Conservation (phyloP, 345 rosid species). For the Cardamine chenopodiifolia region DNA sequence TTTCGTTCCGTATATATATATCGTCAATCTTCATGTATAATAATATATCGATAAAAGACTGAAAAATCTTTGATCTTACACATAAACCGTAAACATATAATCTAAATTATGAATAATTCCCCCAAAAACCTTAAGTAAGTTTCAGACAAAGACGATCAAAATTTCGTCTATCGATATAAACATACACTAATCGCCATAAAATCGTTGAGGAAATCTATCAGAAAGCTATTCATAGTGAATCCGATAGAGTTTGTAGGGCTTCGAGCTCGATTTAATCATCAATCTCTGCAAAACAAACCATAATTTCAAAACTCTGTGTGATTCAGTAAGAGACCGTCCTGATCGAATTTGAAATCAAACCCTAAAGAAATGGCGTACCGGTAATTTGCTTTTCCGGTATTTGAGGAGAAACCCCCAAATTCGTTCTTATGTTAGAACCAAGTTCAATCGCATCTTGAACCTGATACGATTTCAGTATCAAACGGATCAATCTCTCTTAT, state of each 20-base stretch:
- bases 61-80: neutral
- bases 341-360: neutral
- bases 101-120: neutral
- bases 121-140: neutral
- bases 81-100: neutral
- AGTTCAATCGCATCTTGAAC: conserved; percentile 58
- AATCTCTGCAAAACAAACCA: conserved; percentile 19
- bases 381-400: conserved; percentile 32
- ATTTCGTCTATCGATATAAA: neutral
- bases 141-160: neutral
- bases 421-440: conserved; percentile 51
- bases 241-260: neutral
- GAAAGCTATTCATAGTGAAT: neutral
- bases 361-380: neutral
- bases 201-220: neutral
- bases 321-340: neutral
- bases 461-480: conserved; percentile 23
- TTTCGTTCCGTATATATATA: no score
- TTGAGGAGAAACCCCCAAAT: conserved; percentile 43
- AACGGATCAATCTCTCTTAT: neutral
- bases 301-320: neutral
- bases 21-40: no score
- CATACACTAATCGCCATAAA: neutral
- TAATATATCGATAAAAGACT: no score
- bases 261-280: conserved; percentile 6